Evolutionary conservation across 2,329 filamentous ascomycete species (phyloP).

Genomic region (Diaporthe batatas): DNA sequence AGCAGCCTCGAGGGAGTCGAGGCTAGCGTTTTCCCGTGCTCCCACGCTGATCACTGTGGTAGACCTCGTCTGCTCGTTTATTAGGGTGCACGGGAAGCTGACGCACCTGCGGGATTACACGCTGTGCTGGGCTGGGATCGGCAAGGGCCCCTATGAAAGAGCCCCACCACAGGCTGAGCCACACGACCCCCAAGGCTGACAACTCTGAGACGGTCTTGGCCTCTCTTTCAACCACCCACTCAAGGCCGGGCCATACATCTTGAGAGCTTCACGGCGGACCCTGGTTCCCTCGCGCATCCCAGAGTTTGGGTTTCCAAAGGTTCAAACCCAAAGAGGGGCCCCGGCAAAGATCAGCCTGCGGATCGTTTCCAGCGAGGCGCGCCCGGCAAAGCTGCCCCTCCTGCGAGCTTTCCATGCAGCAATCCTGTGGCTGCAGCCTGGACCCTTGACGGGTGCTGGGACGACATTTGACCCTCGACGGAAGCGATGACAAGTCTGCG

Average conservation of each 20-base stretch:
- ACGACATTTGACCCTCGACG: constrained; percentile 41
- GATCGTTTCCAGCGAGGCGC: neutral
- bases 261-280: constrained; percentile 17
- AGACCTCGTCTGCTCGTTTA: too few species aligned
- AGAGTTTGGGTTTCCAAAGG: neutral
- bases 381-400: constrained; percentile 31
- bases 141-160: constrained; percentile 21
- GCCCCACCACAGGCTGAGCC: constrained; percentile 37
- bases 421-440: constrained; percentile 43
- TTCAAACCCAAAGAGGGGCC: neutral
- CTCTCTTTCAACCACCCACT: constrained; percentile 35
- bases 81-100: constrained; percentile 28
- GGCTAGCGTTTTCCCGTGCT: neutral
- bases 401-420: constrained; percentile 47
- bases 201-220: constrained; percentile 32
- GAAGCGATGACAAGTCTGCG: constrained; percentile 42
- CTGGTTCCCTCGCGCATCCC: neutral
- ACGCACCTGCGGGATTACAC: constrained; percentile 2
- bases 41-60: neutral
- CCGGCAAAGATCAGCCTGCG: constrained; percentile 5
- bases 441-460: constrained; percentile 54
- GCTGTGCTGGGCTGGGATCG: constrained; percentile 26
- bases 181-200: constrained; percentile 42
- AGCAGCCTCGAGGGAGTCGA: neutral
- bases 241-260: constrained; percentile 7